Evolutionary conservation across 305 asterid genomes (phyloP), one percentile per base, ranked within the genome.

Genomic region (Fraxinus albicans): DNA sequence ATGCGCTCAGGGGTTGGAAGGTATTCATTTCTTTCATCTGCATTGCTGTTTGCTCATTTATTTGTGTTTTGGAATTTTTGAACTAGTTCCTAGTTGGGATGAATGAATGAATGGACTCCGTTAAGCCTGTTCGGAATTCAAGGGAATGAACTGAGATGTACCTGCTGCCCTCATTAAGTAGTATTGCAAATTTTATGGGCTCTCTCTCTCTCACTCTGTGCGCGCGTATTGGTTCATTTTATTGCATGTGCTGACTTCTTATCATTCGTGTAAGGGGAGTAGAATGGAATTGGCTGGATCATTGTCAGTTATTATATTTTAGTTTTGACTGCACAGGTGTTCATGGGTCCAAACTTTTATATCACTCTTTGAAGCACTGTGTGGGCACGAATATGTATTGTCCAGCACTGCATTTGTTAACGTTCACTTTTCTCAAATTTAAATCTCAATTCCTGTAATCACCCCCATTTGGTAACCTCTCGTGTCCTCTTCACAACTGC

Each of bases 31-130:
- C 75, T 58, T 38, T 55, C 65, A 29, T 76, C 55, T 75, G 77
- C 44, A 25, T 42, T 23, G 7, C 77, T 19, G 80, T 76, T 63
- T 73, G 17, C 79, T 80, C 23, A 35, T 53, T 81, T 38, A 3
- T 50, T 80, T 74, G 38, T 58, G 17, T 76, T 27, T 47, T 60
- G 12, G 60, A 81, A 47, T 58, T 58, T 58, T 76, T 31, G 29
- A 63, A 81, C 77, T 76, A 63, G 65, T 36, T 58, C 38, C 63
- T 15, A 8, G 63, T 81, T 55, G 76, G 44, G 65, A 81, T 75
- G 86, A 35, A 75, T 60, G 21, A 75, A 21, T 33, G 73, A 27
- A 50, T 44, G 53, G 36, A 72, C 53, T 31, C 23, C 15, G 70
- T 19, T 7, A 44, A 80, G 15, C 72, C 25, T 29, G 53, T 80